Base-by-base conservation (phyloP, 148 eudicot species). In the Rhododendron williamsianum region DNA sequence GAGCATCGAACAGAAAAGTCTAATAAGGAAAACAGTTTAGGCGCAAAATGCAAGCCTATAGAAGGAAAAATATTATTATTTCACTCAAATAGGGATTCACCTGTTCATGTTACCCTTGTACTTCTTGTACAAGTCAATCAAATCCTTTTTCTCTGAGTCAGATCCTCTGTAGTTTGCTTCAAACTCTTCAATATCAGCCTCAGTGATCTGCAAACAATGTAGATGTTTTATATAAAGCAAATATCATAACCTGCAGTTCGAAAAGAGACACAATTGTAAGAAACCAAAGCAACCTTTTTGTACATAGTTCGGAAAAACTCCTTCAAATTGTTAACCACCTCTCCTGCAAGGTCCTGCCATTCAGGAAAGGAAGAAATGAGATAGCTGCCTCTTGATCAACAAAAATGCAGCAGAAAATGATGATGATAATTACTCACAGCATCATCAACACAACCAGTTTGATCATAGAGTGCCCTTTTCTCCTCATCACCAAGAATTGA, bases 141-240 rank as follows among this genome's bases (percentile, higher is more conserved):
- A 89, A 87, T 95, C 99, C 15, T 87, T 97, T 85, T 91, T 95
- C 92, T 97, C 99, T 7, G 95, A 89, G 82, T 94, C 98, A 84
- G 99, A 97, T 80, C 98, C 99, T 86, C 99, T 94, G 82, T 97
- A 97, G 85, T 94, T 92, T 84, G 96, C 98, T 91, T 93, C 95
- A 91, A 97, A 97, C 91, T 97, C 98, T 84, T 97, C 99, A 90
- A 97, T 93, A 86, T 97, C 99, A 81, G 93, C 96, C 82, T 92
- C 93, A 36, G 98, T 97, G 85, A 97, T 91, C 99, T 97, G 92
- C 25, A 84, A 54, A 4, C 19, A 49, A 67, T 36, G 77, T 27
- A 12, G 48, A 46, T 30, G 4, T 45, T 63, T 54, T 7, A 4
- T 16, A 19, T 9, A 30, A 27, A 54, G 11, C 58, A 15, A 8